Conservation (phyloP, 805 yeast genomes). For the Ogataea salicorniae region DNA sequence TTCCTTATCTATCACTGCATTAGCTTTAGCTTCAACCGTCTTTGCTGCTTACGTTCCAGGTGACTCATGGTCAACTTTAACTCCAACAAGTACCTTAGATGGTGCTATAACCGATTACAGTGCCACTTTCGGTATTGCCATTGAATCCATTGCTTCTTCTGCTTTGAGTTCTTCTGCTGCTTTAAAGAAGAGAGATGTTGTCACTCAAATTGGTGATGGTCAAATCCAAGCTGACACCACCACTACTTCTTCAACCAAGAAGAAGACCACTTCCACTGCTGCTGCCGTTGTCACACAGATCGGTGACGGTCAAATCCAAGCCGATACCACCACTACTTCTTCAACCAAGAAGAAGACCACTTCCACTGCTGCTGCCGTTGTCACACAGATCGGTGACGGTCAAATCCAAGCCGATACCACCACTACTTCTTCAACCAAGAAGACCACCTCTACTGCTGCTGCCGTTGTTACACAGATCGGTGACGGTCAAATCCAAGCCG, state of each 20-base stretch:
- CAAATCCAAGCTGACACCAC: slow-evolving; percentile 44
- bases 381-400: slow-evolving; percentile 47
- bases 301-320: slow-evolving; percentile 56
- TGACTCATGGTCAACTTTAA: slow-evolving; percentile 61
- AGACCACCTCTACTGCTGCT: slow-evolving; percentile 30
- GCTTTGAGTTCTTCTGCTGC: slow-evolving; percentile 28
- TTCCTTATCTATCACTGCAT: slow-evolving; percentile 32
- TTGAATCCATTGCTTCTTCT: slow-evolving; percentile 41
- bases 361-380: slow-evolving; percentile 31
- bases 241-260: slow-evolving; percentile 25
- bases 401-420: slow-evolving; percentile 40
- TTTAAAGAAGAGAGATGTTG: slow-evolving; percentile 30
- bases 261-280: slow-evolving; percentile 17
- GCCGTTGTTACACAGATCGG: slow-evolving; percentile 28
- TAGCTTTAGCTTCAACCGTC: slow-evolving; percentile 39
- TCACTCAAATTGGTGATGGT: slow-evolving; percentile 45
- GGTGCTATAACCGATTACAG: slow-evolving; percentile 50
- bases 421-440: slow-evolving; percentile 19
- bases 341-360: slow-evolving; percentile 26
- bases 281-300: slow-evolving; percentile 40
- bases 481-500: slow-evolving; percentile 22
- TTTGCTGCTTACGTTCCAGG: slow-evolving; percentile 54
- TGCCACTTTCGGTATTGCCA: slow-evolving; percentile 64
- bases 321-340: slow-evolving; percentile 28
- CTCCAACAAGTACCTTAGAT: slow-evolving; percentile 49